Percentiles rank a stretch among this genome's conserved stretches.
phyloP scores from a whole-genome alignment of 257 asterid species.

The Sherardia arvensis region DNA sequence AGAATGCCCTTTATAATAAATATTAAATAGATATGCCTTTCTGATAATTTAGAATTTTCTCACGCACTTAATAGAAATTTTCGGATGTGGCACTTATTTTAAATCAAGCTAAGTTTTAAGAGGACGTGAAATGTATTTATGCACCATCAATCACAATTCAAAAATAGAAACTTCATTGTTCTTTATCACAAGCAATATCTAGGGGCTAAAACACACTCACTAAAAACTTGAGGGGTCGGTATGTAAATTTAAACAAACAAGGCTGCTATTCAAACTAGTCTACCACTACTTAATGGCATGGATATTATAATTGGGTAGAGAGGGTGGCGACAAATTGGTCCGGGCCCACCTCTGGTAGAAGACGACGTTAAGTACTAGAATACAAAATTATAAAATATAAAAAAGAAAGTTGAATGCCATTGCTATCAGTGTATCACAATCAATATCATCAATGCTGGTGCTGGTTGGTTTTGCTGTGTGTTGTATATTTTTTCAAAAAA shows the following conservation, averaged over 20 bases:
- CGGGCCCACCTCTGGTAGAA: conserved; percentile 1
- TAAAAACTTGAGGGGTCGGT: neutral
- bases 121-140: too few relatives aligned
- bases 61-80: too few relatives aligned
- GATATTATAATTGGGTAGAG: neutral
- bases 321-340: neutral
- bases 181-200: too few relatives aligned
- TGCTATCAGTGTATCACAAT: neutral
- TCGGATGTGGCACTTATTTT: too few relatives aligned
- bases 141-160: too few relatives aligned
- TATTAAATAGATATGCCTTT: too few relatives aligned
- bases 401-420: neutral
- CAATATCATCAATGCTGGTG: conserved; percentile 4
- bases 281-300: neutral
- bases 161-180: too few relatives aligned
- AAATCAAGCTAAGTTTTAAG: too few relatives aligned
- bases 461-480: neutral
- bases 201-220: neutral
- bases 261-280: neutral
- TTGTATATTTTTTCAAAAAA: neutral
- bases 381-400: conserved; percentile 1
- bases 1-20: too few relatives aligned
- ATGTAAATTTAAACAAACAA: neutral
- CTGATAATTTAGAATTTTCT: too few relatives aligned
- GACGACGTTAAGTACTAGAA: conserved; percentile 2